These are phyloP conservation scores for Phaeoacremonium minimum DNA, from an alignment of 2,329 filamentous ascomycete genomes.

Conservation along the genomic window DNA sequence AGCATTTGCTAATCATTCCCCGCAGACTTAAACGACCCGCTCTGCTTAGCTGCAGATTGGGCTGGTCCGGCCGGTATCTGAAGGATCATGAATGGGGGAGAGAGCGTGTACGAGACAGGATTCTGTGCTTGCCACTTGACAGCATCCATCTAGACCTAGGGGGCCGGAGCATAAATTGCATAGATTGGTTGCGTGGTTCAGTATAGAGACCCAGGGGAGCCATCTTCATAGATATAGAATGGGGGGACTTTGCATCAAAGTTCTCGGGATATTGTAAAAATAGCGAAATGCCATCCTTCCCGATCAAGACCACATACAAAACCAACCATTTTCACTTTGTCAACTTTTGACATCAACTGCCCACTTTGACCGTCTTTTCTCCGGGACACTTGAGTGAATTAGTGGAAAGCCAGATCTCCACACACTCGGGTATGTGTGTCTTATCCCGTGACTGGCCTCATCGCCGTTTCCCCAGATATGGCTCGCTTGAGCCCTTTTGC, in stretches of 20 bases:
- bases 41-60: constrained; percentile 6
- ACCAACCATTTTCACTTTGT: not conserved
- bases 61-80: constrained; percentile 8
- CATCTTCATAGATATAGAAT: constrained; percentile 11
- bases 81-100: constrained; percentile 8
- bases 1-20: constrained; percentile 1
- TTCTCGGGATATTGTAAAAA: constrained; percentile 12
- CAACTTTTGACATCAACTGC: no score
- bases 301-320: constrained; percentile 6
- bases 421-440: not conserved
- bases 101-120: constrained; percentile 2
- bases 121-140: constrained; percentile 8
- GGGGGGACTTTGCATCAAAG: constrained; percentile 8
- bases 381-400: not conserved
- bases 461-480: not conserved
- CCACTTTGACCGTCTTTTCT: not conserved
- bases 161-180: not conserved
- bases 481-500: not conserved
- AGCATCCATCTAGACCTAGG: constrained; percentile 3
- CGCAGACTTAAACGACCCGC: constrained; percentile 10
- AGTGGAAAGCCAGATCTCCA: not conserved
- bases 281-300: constrained; percentile 12
- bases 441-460: not conserved
- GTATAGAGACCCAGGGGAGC: not conserved
- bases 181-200: not conserved